Evolutionary conservation across 768 basidiomycete species (phyloP), one percentile per base, ranked within the genome.

Genomic region (Pleurotus sapidus): DNA sequence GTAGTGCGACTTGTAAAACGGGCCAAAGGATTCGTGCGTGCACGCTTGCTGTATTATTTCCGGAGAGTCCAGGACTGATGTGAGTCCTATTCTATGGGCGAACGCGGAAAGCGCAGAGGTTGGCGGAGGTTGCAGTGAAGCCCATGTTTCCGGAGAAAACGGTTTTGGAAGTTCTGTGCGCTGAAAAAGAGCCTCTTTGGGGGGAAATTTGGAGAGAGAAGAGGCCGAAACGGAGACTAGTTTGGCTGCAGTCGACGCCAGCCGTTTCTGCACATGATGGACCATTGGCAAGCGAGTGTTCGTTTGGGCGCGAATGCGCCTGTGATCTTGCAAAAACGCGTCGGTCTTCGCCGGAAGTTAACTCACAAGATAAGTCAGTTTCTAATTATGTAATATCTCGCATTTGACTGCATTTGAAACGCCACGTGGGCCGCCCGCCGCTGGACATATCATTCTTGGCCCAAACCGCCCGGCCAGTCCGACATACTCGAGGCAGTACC

Each of bases 61-160:
- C 4, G 82, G 65, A 3, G 81, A 76, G 1, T 74, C 62, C 23
- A 87, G 64, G n/a, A 87, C 74, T 1, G 80, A 76, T 0, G 79
- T 77, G 2, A 93, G 83, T 34, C 91, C 89, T 66, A 90, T 81
- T 61, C 92, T 80, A 63, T 93, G 86, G 1, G 87, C 79, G 62
- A 94, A 88, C 1, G 92, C 89, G 46, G 82, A 74, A 62, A 94
- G 79, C 4, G 91, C 84, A 5, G 89, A 80, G 0, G 82, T 75
- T 0, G 89, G 87, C 1, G 89, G 84, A 0, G 89, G 87, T 65
- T 91, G 90, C 23, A 88, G 69, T 4, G 81, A 67, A 8, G 85
- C 85, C 90, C 89, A 93, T 60, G 76, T 70, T 59, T 87, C 82
- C 34, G 86, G 77, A 59, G 85, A 79, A 71, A 91, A 89, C 8